Conservation (phyloP, 306 rosid genomes). For the Gynostemma pentaphyllum region DNA sequence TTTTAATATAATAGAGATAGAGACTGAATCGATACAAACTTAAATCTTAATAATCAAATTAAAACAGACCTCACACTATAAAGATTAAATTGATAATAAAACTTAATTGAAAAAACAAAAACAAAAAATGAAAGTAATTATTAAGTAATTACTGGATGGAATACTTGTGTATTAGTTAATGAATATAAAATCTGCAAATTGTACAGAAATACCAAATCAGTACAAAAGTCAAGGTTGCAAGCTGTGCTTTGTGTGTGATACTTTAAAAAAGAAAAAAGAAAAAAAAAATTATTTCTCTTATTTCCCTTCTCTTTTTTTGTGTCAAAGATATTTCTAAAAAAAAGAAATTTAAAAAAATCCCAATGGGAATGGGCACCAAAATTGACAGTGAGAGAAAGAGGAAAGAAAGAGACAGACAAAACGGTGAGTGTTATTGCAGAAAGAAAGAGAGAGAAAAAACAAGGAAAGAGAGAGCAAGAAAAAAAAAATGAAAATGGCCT, state of each 20-base stretch:
- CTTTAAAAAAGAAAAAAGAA: too few relatives aligned
- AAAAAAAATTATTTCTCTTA: too few relatives aligned
- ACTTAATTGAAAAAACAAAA: not conserved
- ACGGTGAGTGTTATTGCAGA: constrained; percentile 23
- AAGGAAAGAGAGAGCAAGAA: constrained; percentile 36
- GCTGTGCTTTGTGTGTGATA: constrained; percentile 13
- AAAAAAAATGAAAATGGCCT: constrained; percentile 68
- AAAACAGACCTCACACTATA: too few relatives aligned
- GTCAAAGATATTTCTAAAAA: not conserved
- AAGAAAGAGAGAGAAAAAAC: too few relatives aligned
- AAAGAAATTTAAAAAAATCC: not conserved
- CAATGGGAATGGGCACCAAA: constrained; percentile 5
- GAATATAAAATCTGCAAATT: not conserved
- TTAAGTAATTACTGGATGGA: too few relatives aligned
- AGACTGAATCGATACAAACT: too few relatives aligned
- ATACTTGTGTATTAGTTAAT: not conserved
- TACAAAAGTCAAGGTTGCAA: constrained; percentile 10
- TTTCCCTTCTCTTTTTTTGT: not conserved
- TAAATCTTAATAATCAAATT: too few relatives aligned
- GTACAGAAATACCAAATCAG: not conserved
- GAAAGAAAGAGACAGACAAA: constrained; percentile 20
- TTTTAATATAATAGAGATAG: too few relatives aligned
- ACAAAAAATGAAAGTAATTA: too few relatives aligned
- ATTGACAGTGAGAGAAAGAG: constrained; percentile 2
- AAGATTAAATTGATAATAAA: too few relatives aligned